Base-by-base conservation (phyloP, 1,284 basidiomycete genomes). In the Puccinia novopanici region DNA sequence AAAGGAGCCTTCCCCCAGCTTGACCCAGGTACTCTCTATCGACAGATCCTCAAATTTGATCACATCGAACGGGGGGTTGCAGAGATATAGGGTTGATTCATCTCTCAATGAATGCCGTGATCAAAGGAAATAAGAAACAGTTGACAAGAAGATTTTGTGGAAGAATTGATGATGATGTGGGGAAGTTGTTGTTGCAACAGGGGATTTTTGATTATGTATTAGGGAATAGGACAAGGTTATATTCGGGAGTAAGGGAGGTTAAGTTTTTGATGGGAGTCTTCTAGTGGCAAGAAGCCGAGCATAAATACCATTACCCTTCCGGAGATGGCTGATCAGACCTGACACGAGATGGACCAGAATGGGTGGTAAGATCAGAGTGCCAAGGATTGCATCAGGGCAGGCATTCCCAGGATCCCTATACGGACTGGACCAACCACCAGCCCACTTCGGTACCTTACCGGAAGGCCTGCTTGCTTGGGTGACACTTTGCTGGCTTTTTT, bases 1-100 rank as follows among this genome's bases (percentile, higher is more conserved):
- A 86, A 96, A 98, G 48, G 92, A 94, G 5, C 94, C 94, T 45
- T 92, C 91, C 24, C 94, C 94, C 3, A 98, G 87, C 84, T 92
- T 92, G 87, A 91, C 91, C 4, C 86, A 86, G 74, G 82, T 54
- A 82, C 42, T 61, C 24, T 74, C 68, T 37, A 65, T 61, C 8
- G 65, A 79, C 27, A 81, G 75, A 57, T 81, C 92, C 86, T 91
- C 90, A 86, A 88, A 92, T 45, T 92, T 92, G 84, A 93, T 92
- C 83, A 92, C 89, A 88, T 93, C 92, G 85, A 93, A 93, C 8
- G 63, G n/a, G 40, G 15, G 63, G 27, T 67, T 6, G 63, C 6
- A 48, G 63, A n/a, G 8, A 48, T 27, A 67, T 45, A 30, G 48
- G 40, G 8, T 67, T 67, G 63, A 67, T 9, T 34, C 63, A 67